Base-by-base conservation (phyloP, 371 early-diverging fungal species). In the Chytridiales sp. region DNA sequence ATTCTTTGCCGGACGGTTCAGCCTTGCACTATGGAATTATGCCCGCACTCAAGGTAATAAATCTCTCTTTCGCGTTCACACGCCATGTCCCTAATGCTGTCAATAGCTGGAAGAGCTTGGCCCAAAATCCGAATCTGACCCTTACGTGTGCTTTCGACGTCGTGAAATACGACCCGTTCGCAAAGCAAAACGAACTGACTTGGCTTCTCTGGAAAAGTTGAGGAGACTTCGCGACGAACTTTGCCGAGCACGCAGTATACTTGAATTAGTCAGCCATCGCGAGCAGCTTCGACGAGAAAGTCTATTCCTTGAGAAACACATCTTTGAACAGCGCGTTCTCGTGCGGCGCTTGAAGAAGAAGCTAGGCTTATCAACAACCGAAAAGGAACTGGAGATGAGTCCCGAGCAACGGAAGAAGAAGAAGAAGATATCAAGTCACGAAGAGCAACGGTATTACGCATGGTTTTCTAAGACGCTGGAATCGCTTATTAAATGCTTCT, bases 81-180 rank as follows among this genome's bases (percentile, higher is more conserved):
- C n/a, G n/a, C n/a, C n/a, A n/a, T 81, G 73, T 73, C 67, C 4
- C 26, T 21, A 19, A 32, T 29, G 21, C 24, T 31, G 26, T 54
- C 3, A 39, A 42, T 42, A 67, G 56, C 41, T 54, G 41, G 68
- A 67, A 21, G 67, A 65, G 39, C 21, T 31, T 22, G 61, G 60
- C 29, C 50, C 41, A 31, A 84, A 85, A 50, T 76, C 85, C 29
- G 95, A 93, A 56, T 73, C 80, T 34, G 93, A 96, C 67, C 94
- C 98, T 0, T 97, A 94, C 69, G 86, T 94, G n/a, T 97, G 98
- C 66, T 97, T 97, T 79, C 89, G 97, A 48, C 86, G 91, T 42
- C 84, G 98, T 31, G 97, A 97, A 69, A 83, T 92, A 49, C 90
- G 89, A 64, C 85, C 85, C 4, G 64, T 87, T 11, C 89, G 97